These are phyloP conservation scores for Cutaneotrichosporon mucoides DNA, from an alignment of 1,284 basidiomycete species.

Conservation along the genomic window DNA sequence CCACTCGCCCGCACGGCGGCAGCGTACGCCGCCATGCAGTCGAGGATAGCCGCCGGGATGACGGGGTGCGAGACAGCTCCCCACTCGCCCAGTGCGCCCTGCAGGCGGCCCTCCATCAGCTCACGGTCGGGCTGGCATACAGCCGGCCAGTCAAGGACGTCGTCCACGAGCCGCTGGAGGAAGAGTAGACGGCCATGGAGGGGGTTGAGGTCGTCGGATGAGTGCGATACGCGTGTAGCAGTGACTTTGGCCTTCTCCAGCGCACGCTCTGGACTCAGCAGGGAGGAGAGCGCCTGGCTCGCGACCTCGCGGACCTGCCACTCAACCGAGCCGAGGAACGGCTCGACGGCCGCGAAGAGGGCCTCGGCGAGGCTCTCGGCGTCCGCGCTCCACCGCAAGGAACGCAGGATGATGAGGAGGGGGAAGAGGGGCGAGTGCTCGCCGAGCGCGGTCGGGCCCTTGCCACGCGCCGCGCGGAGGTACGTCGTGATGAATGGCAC, in stretches of 20 bases:
- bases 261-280: slow-evolving; percentile 26
- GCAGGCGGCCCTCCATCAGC: slow-evolving; percentile 16
- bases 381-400: slow-evolving; percentile 32
- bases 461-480: slow-evolving; percentile 10
- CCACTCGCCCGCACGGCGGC: not conserved
- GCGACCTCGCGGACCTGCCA: slow-evolving; percentile 44
- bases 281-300: slow-evolving; percentile 41
- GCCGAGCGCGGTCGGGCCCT: slow-evolving; percentile 2
- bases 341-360: slow-evolving; percentile 22
- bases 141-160: slow-evolving; percentile 28
- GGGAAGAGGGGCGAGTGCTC: slow-evolving; percentile 44
- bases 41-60: slow-evolving; percentile 17
- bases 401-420: slow-evolving; percentile 43
- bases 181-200: slow-evolving; percentile 36
- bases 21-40: slow-evolving; percentile 19
- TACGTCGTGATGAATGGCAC: slow-evolving; percentile 32
- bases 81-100: slow-evolving; percentile 6
- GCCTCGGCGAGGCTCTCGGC: slow-evolving; percentile 23
- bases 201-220: slow-evolving; percentile 22
- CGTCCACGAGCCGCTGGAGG: slow-evolving; percentile 27
- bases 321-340: slow-evolving; percentile 30
- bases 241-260: slow-evolving; percentile 20
- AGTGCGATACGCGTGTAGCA: slow-evolving; percentile 8
- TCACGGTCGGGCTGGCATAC: slow-evolving; percentile 3
- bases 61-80: slow-evolving; percentile 3